A percentile compares a stretch with the other conserved stretches of the same genome.
Conservation (phyloP, 2,329 filamentous ascomycete species). For the Bipolaris sorokiniana region DNA sequence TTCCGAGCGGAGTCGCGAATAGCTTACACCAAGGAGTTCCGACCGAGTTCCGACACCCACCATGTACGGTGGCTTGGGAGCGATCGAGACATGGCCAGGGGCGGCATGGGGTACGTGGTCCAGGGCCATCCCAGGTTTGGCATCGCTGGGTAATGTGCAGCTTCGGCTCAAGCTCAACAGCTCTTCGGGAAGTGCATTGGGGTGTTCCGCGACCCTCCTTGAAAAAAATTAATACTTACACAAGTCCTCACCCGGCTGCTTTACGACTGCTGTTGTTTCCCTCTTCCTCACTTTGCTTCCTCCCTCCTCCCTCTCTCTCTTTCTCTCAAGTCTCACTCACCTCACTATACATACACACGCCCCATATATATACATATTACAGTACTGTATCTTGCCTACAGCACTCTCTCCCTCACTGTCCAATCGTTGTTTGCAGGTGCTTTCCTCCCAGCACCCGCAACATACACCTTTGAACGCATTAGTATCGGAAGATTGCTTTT, state of each 20-base stretch:
- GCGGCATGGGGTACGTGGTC: constrained; percentile 25
- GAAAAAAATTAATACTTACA: constrained; percentile 29
- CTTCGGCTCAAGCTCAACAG: constrained; percentile 46
- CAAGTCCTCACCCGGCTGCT: constrained; percentile 4
- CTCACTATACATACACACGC: constrained; percentile 7
- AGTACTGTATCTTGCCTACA: constrained; percentile 17
- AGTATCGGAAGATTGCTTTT: constrained; percentile 12
- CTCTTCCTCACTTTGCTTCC: not conserved
- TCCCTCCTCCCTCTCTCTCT: constrained; percentile 13
- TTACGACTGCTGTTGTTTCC: constrained; percentile 3
- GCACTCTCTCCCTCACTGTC: constrained; percentile 11
- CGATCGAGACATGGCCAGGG: constrained; percentile 22
- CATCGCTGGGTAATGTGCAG: constrained; percentile 36
- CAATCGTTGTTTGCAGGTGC: constrained; percentile 28
- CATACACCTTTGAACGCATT: constrained; percentile 5
- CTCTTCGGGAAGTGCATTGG: constrained; percentile 43
- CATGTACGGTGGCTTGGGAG: constrained; percentile 14
- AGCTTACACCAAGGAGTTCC: constrained; percentile 17
- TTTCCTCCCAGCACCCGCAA: constrained; percentile 23
- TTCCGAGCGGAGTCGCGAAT: not conserved
- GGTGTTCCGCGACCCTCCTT: constrained; percentile 24
- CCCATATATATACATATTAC: not conserved
- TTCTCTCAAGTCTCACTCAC: constrained; percentile 3
- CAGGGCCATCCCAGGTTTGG: constrained; percentile 33
- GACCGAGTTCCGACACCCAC: constrained; percentile 24